Evolutionary conservation across 164 flowering plant species (phyloP), one percentile per base, ranked within the genome.

Genomic region (Hamamelis virginiana): DNA sequence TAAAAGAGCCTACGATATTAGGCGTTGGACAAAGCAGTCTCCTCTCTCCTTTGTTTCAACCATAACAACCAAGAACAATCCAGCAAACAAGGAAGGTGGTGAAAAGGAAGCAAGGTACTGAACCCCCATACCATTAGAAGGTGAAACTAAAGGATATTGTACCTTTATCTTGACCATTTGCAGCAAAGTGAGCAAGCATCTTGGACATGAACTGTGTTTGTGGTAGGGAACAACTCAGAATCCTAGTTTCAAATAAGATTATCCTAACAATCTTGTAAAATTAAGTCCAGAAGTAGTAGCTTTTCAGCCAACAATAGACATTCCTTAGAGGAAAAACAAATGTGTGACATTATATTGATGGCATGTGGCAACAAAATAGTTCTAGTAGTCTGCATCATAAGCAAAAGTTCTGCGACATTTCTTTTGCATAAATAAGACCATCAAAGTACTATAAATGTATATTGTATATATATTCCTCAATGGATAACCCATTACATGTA

Each of bases 21-120:
- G 83, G 77, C 88, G 91, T 0, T 92, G 99, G 99, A 79, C 97
- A 1, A 95, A 87, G 82, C 86, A 83, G 55, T 74, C 91, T 64
- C 86, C 89, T 22, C 80, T 81, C 19, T 70, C 87, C 25, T 45
- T 81, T 14, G 83, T 73, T 62, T 77, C 85, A 13, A 74, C 83
- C n/a, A 70, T 77, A 0, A 68, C 83, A 0, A 68, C 83, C 64
- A 88, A 83, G 72, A 62, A 71, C 22, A 77, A 62, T 47, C 66
- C 83, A 6, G 71, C 23, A 10, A 68, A 66, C 71, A 79, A 77
- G 64, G 78, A 80, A 33, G 62, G 69, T 33, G 75, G 46, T 58
- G 78, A 78, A 66, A 68, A 74, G 38, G 72, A 72, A 28, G 66
- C 33, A n/a, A 14, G 18, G 15, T 18, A 25, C 18, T 19, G 55